Conservation (phyloP, 371 early-diverging fungal genomes). For the Fennellomyces sp. region DNA sequence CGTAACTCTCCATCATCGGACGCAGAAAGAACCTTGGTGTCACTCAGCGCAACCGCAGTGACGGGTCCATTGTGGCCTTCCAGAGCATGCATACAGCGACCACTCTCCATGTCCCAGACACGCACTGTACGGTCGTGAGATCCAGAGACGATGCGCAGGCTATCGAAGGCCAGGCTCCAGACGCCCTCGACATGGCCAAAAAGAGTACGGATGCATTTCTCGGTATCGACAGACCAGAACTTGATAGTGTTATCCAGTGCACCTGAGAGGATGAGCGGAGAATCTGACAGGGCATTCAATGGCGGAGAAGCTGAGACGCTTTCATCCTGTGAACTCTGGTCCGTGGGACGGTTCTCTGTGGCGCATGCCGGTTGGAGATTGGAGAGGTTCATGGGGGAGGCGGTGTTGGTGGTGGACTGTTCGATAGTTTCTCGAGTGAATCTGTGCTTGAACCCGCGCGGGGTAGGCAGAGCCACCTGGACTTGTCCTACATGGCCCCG, state of each 20-base stretch:
- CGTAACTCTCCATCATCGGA: slow-evolving; percentile 82
- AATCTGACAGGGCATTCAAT: slow-evolving; percentile 18
- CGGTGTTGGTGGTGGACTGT: slow-evolving; percentile 14
- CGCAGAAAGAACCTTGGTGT: slow-evolving; percentile 86
- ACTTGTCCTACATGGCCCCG: slow-evolving; percentile 85
- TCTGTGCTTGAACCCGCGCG: slow-evolving; percentile 45
- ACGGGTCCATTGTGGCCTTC: slow-evolving; percentile 73
- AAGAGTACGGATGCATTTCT: slow-evolving; percentile 75
- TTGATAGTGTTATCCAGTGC: slow-evolving; percentile 91
- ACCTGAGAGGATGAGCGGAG: slow-evolving; percentile 78
- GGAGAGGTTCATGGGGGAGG: neutral
- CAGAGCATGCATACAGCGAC: slow-evolving; percentile 77
- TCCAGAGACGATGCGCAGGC: slow-evolving; percentile 89
- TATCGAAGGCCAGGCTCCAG: slow-evolving; percentile 87
- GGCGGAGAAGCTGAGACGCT: neutral
- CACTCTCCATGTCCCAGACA: slow-evolving; percentile 94
- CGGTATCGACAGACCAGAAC: slow-evolving; percentile 82
- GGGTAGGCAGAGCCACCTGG: slow-evolving; percentile 60
- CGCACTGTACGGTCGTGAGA: slow-evolving; percentile 90
- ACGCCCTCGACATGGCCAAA: slow-evolving; percentile 95
- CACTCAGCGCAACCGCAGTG: slow-evolving; percentile 77
- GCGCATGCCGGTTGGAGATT: slow-evolving; percentile 21
- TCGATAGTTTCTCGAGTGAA: slow-evolving; percentile 18
- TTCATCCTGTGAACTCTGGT: neutral
- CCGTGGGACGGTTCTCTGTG: neutral